Conservation (phyloP, 2,329 filamentous ascomycete species). For the Beauveria caledonica region DNA sequence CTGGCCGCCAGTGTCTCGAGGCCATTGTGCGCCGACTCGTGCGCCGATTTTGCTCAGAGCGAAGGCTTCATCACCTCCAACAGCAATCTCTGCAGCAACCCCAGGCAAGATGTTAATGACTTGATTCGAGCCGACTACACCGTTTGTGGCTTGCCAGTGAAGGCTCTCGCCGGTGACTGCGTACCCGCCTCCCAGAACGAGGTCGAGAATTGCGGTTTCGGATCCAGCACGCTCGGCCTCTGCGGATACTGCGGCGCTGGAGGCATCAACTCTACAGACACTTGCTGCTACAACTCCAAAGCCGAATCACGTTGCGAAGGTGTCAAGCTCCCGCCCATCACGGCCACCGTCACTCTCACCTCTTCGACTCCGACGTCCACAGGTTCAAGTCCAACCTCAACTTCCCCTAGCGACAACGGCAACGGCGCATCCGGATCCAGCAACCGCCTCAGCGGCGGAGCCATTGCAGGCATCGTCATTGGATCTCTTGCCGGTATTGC, state of each 20-base stretch:
- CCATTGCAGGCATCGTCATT: conserved; percentile 84
- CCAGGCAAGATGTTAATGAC: conserved; percentile 55
- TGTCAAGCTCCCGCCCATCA: conserved; percentile 71
- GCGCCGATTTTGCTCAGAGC: conserved; percentile 78
- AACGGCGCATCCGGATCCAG: conserved; percentile 17
- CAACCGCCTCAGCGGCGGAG: conserved; percentile 60
- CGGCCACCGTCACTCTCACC: conserved; percentile 56
- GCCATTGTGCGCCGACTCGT: conserved; percentile 84
- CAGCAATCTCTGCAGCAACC: conserved; percentile 59
- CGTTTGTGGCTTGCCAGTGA: conserved; percentile 75
- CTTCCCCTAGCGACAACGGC: conserved; percentile 18
- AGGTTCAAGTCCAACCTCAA: conserved; percentile 32
- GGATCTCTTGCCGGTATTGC: conserved; percentile 66
- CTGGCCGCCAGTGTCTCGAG: conserved; percentile 55
- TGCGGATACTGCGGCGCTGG: conserved; percentile 81
- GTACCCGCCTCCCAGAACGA: conserved; percentile 74
- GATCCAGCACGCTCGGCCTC: conserved; percentile 61
- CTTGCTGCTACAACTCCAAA: conserved; percentile 80
- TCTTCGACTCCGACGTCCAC: conserved; percentile 26
- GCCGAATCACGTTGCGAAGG: conserved; percentile 64
- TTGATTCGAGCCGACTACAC: conserved; percentile 90
- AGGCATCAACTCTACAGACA: conserved; percentile 86
- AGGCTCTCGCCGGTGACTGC: conserved; percentile 68
- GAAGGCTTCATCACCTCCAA: conserved; percentile 79
- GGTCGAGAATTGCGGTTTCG: conserved; percentile 78